Conservation (phyloP, 2,329 filamentous ascomycete species). For the Colletotrichum tropicale region DNA sequence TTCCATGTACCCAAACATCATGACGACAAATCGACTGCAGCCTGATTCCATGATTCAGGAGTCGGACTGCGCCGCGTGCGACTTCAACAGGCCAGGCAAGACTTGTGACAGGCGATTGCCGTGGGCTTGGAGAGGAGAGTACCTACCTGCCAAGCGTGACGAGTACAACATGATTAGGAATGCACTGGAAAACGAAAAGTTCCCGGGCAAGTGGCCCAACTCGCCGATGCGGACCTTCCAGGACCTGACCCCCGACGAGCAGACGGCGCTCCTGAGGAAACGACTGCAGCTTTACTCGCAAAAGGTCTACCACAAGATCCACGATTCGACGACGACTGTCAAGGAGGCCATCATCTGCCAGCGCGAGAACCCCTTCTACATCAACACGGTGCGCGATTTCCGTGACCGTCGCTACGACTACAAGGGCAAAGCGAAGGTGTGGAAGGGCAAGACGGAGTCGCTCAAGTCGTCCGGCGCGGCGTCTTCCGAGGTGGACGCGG, state of each 20-base stretch:
- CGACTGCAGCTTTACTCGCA: slow-evolving; percentile 92
- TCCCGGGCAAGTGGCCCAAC: slow-evolving; percentile 79
- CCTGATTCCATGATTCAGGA: slow-evolving; percentile 99
- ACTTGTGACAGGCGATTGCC: slow-evolving; percentile 94
- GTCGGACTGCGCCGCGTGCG: slow-evolving; percentile 94
- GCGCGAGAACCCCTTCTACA: slow-evolving; percentile 97
- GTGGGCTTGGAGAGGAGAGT: slow-evolving; percentile 98
- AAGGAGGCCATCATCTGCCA: slow-evolving; percentile 98
- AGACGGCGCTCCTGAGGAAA: slow-evolving; percentile 80
- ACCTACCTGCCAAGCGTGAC: slow-evolving; percentile 91
- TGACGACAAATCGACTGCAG: slow-evolving; percentile 98
- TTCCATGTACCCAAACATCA: slow-evolving; percentile 99
- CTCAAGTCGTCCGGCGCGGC: slow-evolving; percentile 84
- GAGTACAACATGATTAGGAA: slow-evolving; percentile 99
- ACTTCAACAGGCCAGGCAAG: slow-evolving; percentile 97
- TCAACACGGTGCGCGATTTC: slow-evolving; percentile 94
- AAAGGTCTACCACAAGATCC: slow-evolving; percentile 99
- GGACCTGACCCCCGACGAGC: slow-evolving; percentile 82
- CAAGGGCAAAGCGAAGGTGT: slow-evolving; percentile 96
- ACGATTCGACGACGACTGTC: slow-evolving; percentile 90
- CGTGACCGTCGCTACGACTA: slow-evolving; percentile 98
- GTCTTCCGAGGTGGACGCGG: slow-evolving; percentile 80
- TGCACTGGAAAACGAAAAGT: slow-evolving; percentile 88
- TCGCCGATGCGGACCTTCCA: slow-evolving; percentile 76
- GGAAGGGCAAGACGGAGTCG: slow-evolving; percentile 94